Conservation (phyloP, 495 filamentous ascomycete genomes). For the Lasiosphaeria miniovina region DNA sequence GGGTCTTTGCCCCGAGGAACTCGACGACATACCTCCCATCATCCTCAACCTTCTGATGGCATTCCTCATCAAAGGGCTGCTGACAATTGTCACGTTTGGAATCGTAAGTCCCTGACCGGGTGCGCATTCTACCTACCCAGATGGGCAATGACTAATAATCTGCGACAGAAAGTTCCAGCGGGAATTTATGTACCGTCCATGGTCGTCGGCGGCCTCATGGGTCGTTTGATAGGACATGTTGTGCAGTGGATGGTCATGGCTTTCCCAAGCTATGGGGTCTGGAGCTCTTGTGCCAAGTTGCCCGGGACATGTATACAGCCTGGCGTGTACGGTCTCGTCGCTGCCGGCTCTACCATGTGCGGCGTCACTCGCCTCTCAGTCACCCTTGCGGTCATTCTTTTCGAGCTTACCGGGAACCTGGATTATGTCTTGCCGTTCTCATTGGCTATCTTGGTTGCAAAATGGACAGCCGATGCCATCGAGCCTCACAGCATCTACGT, state of each 20-base stretch:
- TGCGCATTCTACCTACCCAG: neutral
- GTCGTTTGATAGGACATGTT: conserved; percentile 79
- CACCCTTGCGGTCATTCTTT: conserved; percentile 90
- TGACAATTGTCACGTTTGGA: conserved; percentile 87
- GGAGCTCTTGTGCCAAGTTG: conserved; percentile 66
- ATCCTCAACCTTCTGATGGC: conserved; percentile 68
- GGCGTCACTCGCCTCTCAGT: conserved; percentile 93
- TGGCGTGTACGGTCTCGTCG: conserved; percentile 92
- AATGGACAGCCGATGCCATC: conserved; percentile 96
- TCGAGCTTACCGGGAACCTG: conserved; percentile 90
- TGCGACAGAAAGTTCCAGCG: conserved; percentile 72
- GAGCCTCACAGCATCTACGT: conserved; percentile 94
- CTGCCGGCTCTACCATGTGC: conserved; percentile 96
- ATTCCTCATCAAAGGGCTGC: conserved; percentile 82
- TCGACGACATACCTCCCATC: conserved; percentile 70
- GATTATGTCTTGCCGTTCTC: conserved; percentile 96
- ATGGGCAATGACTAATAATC: neutral
- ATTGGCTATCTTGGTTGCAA: conserved; percentile 83
- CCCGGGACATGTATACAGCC: conserved; percentile 87
- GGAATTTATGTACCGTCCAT: conserved; percentile 98
- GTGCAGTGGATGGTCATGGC: conserved; percentile 79
- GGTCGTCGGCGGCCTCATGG: conserved; percentile 94
- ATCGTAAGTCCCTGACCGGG: conserved; percentile 46
- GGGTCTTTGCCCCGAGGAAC: conserved; percentile 70
- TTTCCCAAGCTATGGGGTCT: conserved; percentile 68